Conservation (phyloP, 75 land plant species). For the Pinus albicaulis region DNA sequence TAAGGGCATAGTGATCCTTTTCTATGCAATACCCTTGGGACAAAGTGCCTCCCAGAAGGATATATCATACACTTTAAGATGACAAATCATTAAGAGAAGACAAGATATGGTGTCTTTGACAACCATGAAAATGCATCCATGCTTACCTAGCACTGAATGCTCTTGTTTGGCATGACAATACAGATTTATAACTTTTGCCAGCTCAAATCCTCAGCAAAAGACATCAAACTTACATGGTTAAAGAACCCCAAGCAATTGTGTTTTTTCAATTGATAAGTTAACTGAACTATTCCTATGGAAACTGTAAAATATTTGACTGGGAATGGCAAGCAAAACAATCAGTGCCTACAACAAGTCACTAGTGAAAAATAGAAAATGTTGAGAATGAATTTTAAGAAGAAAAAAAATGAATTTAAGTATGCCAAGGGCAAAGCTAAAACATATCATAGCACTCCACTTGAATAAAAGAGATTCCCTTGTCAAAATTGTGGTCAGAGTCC, state of each 20-base stretch:
- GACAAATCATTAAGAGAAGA: background rate
- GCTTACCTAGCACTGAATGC: background rate
- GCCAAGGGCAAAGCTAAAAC: background rate
- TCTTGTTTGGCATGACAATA: background rate
- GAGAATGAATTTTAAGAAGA: background rate
- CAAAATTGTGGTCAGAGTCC: slow-evolving; percentile 39
- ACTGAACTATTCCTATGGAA: background rate
- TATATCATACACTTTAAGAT: background rate
- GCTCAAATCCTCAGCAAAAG: slow-evolving; percentile 3
- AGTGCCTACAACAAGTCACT: background rate
- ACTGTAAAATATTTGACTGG: background rate
- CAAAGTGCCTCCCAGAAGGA: background rate
- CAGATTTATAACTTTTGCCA: background rate
- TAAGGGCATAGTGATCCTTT: no score
- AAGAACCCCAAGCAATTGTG: background rate
- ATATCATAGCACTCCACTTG: background rate
- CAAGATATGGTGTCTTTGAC: background rate
- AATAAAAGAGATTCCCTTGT: background rate
- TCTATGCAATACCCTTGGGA: no score
- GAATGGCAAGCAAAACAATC: slow-evolving; percentile 2
- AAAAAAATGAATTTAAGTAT: background rate
- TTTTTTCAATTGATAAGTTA: background rate
- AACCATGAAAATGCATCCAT: background rate
- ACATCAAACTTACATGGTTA: background rate
- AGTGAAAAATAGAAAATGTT: background rate